Percentiles rank a stretch among this genome's conserved stretches.
Evolutionary conservation across 441 rosid species (phyloP).

Genomic region (Populus trichocarpa): DNA sequence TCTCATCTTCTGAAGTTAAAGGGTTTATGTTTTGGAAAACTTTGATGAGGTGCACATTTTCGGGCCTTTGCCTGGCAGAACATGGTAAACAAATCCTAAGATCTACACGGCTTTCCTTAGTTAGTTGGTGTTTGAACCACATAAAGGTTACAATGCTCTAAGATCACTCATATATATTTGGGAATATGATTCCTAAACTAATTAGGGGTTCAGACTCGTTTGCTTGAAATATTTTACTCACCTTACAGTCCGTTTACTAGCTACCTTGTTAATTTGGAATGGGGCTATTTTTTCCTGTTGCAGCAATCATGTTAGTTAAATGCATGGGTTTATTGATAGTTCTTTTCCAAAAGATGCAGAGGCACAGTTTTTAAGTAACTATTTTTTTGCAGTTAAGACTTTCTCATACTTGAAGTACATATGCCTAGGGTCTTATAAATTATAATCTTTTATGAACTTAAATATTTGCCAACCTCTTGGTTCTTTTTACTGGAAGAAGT

Average conservation of each 20-base stretch:
- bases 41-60: neutral
- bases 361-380: neutral
- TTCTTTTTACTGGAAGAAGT: neutral
- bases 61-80: neutral
- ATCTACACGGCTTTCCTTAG: neutral
- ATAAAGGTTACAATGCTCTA: neutral
- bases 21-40: neutral
- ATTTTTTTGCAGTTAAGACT: neutral
- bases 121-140: neutral
- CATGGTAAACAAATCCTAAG: neutral
- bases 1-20: neutral
- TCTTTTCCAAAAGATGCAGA: neutral
- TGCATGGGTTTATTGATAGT: neutral
- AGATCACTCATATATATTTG: neutral
- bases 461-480: neutral
- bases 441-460: neutral
- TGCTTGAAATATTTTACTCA: neutral
- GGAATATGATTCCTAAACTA: neutral
- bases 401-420: neutral
- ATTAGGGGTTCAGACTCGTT: neutral
- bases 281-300: neutral
- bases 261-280: neutral
- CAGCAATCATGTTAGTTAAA: neutral
- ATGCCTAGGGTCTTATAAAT: neutral
- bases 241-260: neutral